Base-by-base conservation (phyloP, 2,329 filamentous ascomycete genomes). In the Pseudogymnoascus sp. region DNA sequence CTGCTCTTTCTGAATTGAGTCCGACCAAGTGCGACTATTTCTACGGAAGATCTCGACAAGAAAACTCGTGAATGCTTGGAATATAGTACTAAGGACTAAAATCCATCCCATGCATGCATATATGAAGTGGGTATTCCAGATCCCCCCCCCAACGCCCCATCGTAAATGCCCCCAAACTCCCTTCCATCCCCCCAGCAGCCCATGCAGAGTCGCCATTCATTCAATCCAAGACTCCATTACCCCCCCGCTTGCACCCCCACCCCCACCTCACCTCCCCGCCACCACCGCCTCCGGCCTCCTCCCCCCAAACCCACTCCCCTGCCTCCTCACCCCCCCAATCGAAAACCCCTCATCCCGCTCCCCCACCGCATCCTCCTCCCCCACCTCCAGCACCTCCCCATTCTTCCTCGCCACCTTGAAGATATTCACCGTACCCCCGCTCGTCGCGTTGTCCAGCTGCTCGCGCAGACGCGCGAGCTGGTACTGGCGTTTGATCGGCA, bases 401-500 rank as follows among this genome's bases (percentile, higher is more conserved):
- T 42, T 33, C 31, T 40, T 53, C 33, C 36, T 31, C 13, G 21
- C 53, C 11, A 63, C 83, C 66, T 80, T 83, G 72, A 87, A 88
- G 23, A 88, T 88, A 66, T 87, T 88, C 64, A 83, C 80, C 19
- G 83, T 81, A 8, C 85, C 85, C 42, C 84, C 84, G 66, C 87
- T 88, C 0, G 86, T 87, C 4, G 86, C 86, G 68, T 84, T 83
- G 66, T 86, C 82, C 4, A 89, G 75, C 73, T 89, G 86, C 69
- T 89, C 85, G 64, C 84, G 82, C 11, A 89, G 78, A 21, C 86
- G 80, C 10, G 84, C 80, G 8, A 86, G 79, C 67, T 87, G 82
- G 67, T 88, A 88, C 65, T 85, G 82, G 10, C 84, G 79, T 69
- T 82, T 83, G 64, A 88, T 86, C 3, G 86, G 85, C 4, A 79